A percentile compares a stretch with the other conserved stretches of the same genome.
Conservation (phyloP, 2,329 filamentous ascomycete species). For the Pseudogymnoascus sp. region DNA sequence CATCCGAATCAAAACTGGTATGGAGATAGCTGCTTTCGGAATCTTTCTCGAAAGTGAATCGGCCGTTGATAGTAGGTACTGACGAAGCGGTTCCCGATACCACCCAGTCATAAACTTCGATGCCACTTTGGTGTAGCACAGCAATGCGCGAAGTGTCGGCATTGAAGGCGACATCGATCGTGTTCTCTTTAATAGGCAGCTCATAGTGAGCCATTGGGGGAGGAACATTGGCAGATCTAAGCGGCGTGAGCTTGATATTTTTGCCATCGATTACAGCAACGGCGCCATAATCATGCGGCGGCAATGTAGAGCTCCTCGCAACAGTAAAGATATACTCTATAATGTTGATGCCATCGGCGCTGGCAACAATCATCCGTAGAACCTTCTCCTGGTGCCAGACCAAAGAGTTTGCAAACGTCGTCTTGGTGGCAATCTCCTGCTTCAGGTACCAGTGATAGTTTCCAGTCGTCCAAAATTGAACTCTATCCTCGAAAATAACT, state of each 20-base stretch:
- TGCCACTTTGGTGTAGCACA: conserved; percentile 57
- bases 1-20: neutral
- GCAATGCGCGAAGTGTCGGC: conserved; percentile 58
- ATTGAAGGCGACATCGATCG: conserved; percentile 69
- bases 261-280: conserved; percentile 80
- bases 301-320: conserved; percentile 58
- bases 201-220: conserved; percentile 88
- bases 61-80: conserved; percentile 35
- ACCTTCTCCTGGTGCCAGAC: conserved; percentile 84
- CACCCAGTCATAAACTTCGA: conserved; percentile 66
- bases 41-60: conserved; percentile 33
- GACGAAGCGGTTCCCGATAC: conserved; percentile 47
- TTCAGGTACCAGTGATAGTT: conserved; percentile 99
- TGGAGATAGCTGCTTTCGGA: neutral
- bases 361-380: conserved; percentile 54
- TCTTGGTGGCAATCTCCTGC: conserved; percentile 57
- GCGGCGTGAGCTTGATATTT: conserved; percentile 73
- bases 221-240: conserved; percentile 76
- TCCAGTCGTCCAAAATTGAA: conserved; percentile 95
- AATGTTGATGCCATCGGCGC: conserved; percentile 43
- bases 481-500: conserved; percentile 61
- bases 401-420: conserved; percentile 29
- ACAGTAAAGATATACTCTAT: conserved; percentile 63
- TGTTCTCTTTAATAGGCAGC: conserved; percentile 52
- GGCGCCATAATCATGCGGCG: conserved; percentile 69